These are phyloP conservation scores for Harringtonia lauricola DNA, from an alignment of 2,329 filamentous ascomycete genomes.

Conservation along the genomic window DNA sequence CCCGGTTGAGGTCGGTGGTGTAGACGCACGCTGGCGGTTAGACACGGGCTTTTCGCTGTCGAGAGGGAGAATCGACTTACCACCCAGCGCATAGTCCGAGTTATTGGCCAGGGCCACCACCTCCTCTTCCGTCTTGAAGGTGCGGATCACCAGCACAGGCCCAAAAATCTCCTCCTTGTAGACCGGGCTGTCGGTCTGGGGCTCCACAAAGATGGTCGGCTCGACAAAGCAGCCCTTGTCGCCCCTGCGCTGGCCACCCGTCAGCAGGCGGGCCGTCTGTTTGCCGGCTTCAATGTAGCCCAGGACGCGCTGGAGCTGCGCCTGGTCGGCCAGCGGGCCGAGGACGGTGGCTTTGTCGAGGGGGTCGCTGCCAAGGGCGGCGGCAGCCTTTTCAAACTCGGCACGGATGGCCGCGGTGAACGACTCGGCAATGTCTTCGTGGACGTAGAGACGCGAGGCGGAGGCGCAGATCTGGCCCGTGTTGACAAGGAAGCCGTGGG, in stretches of 20 bases:
- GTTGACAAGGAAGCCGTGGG: constrained; percentile 48
- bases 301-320: constrained; percentile 32
- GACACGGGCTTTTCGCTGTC: neutral
- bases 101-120: constrained; percentile 41
- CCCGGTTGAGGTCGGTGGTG: constrained; percentile 52
- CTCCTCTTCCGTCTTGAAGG: constrained; percentile 45
- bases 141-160: constrained; percentile 40
- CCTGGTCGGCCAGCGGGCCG: constrained; percentile 39
- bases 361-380: constrained; percentile 46
- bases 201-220: constrained; percentile 32
- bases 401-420: neutral
- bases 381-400: constrained; percentile 39
- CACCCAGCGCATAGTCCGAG: constrained; percentile 27
- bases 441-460: constrained; percentile 59
- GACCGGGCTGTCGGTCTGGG: constrained; percentile 30
- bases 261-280: constrained; percentile 23
- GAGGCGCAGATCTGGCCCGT: constrained; percentile 67
- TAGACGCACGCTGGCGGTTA: constrained; percentile 39
- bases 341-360: constrained; percentile 47
- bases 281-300: constrained; percentile 30
- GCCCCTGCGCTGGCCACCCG: constrained; percentile 17
- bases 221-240: constrained; percentile 28
- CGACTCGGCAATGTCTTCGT: constrained; percentile 38
- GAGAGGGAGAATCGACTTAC: no score
- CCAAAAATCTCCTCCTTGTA: constrained; percentile 45